Base-by-base conservation (phyloP, 768 basidiomycete genomes). In the Amyloporia xantha region DNA sequence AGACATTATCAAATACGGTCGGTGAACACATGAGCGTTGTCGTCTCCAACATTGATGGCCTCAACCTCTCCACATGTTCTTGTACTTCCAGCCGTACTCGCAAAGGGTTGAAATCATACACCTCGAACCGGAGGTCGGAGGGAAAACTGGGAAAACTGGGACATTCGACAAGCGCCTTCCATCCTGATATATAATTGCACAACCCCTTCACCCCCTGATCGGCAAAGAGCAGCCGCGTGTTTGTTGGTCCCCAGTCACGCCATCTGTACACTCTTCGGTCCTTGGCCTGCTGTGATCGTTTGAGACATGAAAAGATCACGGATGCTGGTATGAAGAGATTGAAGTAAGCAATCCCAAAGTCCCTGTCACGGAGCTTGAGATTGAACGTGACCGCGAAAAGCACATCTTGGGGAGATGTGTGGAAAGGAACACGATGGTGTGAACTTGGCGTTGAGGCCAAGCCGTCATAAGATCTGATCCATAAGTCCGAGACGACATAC, bases 181-280 rank as follows among this genome's bases (percentile, higher is more conserved):
- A 78, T 54, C 69, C 70, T n/a, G 78, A 69, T 53, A 76, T 76
- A 61, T 78, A 81, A 5, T 76, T 75, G 78, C 79, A 81, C 17
- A 67, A 56, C 19, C 59, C 54, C 62, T 67, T 19, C 61, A 57
- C 41, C 50, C 42, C 23, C n/a, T 41, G 3, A 3, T 60, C 54
- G 4, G 61, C 58, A 25, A 46, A 47, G 21, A 74, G 54, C 55
- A 79, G 58, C 27, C 77, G 71, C 9, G 73, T 73, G 3, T 67
- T 68, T 13, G 40, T 46, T 9, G 73, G 39, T 15, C 10, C 30
- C 30, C 30, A 33, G 9, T 33, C 30, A 7, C 15, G 7, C 30
- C 30, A 33, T 7, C 9, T 7, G 9, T 15, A 33, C 9, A 33
- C 30, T 15, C 30, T 33, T 33, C 30, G 30, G 15, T 15, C 30